A percentile compares a stretch with the other conserved stretches of the same genome.
Conservation (phyloP, 352 stramenopile genomes). For the Phytophthora fragariaefolia region DNA sequence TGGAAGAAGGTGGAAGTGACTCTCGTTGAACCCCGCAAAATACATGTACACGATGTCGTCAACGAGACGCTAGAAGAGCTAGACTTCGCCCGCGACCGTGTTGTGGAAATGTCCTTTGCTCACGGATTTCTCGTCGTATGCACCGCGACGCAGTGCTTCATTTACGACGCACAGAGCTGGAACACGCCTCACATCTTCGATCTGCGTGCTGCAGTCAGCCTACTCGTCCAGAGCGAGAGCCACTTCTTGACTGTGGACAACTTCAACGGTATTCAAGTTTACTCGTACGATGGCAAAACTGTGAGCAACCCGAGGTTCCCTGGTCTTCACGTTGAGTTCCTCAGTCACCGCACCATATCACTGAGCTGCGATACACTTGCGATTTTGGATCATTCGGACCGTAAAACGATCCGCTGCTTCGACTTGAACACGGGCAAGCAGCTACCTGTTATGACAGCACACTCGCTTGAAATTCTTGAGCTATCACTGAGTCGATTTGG, state of each 20-base stretch:
- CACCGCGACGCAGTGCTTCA: slow-evolving; percentile 92
- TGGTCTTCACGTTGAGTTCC: slow-evolving; percentile 88
- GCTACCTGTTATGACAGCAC: slow-evolving; percentile 63
- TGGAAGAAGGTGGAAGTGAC: slow-evolving; percentile 92
- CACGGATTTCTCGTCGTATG: slow-evolving; percentile 93
- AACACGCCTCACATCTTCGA: slow-evolving; percentile 95
- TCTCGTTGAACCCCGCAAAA: slow-evolving; percentile 85
- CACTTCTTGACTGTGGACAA: slow-evolving; percentile 93
- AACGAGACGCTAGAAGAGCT: slow-evolving; percentile 93
- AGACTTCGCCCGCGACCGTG: slow-evolving; percentile 90
- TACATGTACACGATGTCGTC: slow-evolving; percentile 89
- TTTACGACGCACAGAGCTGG: slow-evolving; percentile 93
- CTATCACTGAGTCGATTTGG: slow-evolving; percentile 86
- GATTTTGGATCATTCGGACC: slow-evolving; percentile 90
- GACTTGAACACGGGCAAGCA: slow-evolving; percentile 88
- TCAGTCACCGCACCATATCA: slow-evolving; percentile 86
- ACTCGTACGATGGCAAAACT: slow-evolving; percentile 93
- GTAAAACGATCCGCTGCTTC: slow-evolving; percentile 91
- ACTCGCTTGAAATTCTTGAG: slow-evolving; percentile 83
- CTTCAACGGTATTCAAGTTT: slow-evolving; percentile 90
- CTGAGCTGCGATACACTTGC: slow-evolving; percentile 89
- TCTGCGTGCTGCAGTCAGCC: slow-evolving; percentile 80
- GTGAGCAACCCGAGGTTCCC: slow-evolving; percentile 89
- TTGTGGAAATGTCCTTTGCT: slow-evolving; percentile 94
- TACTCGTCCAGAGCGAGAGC: slow-evolving; percentile 89